A percentile compares a stretch with the other conserved stretches of the same genome.
These are phyloP conservation scores for Sarocladium kiliense DNA, from an alignment of 2,329 filamentous ascomycete genomes.

Conservation along the genomic window DNA sequence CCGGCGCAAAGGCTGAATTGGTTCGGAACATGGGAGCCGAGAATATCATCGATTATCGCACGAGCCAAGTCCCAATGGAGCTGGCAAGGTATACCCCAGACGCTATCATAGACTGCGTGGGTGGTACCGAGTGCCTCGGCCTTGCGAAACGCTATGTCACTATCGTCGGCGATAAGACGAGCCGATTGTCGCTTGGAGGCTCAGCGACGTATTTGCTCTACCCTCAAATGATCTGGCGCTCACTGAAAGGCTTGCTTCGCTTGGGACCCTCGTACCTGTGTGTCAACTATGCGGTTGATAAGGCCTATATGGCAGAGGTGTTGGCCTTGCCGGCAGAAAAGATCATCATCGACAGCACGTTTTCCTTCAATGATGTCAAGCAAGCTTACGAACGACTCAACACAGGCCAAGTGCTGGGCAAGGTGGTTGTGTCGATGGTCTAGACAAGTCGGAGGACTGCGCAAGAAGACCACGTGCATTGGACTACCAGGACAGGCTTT, in stretches of 20 bases:
- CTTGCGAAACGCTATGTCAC: constrained; percentile 10
- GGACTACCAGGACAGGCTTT: too few relatives aligned
- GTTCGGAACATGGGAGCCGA: constrained; percentile 9
- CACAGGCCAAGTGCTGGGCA: constrained; percentile 3
- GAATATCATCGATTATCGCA: constrained; percentile 7
- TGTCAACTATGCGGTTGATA: constrained; percentile 1
- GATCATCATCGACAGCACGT: constrained; percentile 9
- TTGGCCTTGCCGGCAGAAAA: constrained; percentile 8
- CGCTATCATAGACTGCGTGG: constrained; percentile 11
- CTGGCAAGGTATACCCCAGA: neutral
- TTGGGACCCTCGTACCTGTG: constrained; percentile 8
- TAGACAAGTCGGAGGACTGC: neutral
- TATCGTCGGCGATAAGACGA: constrained; percentile 10
- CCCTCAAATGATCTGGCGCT: constrained; percentile 8
- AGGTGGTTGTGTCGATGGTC: neutral
- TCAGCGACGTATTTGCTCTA: constrained; percentile 3
- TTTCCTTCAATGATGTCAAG: constrained; percentile 1
- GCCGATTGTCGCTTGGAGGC: constrained; percentile 6
- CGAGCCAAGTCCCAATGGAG: neutral
- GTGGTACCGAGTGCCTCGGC: constrained; percentile 8
- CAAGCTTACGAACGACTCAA: constrained; percentile 7
- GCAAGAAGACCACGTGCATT: too few relatives aligned
- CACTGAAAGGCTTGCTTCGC: neutral
- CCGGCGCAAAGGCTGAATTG: constrained; percentile 8
- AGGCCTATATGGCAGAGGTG: neutral